These are phyloP conservation scores for Hevea brasiliensis DNA, from an alignment of 345 rosid species.

Conservation along the genomic window DNA sequence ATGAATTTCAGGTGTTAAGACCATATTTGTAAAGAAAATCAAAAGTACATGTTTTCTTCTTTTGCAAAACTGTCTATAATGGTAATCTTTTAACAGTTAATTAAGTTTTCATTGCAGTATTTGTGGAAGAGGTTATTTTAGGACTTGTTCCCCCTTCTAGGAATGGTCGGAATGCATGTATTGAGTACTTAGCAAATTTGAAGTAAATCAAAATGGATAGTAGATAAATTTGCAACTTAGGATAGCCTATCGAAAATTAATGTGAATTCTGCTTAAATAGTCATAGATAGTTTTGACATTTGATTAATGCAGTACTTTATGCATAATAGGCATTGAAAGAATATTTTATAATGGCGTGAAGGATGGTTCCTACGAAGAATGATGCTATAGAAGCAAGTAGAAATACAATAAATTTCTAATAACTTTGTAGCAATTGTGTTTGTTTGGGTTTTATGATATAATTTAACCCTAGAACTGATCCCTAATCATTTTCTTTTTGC, in stretches of 20 bases:
- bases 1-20: too few species aligned
- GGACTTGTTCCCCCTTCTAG: too few species aligned
- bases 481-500: not conserved
- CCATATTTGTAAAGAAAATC: too few species aligned
- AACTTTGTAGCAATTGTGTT: not conserved
- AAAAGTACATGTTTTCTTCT: too few species aligned
- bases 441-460: not conserved
- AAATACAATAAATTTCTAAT: not conserved
- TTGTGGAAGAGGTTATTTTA: too few species aligned
- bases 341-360: not conserved
- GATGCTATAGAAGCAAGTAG: not conserved
- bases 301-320: not conserved
- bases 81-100: too few species aligned
- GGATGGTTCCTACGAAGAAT: not conserved
- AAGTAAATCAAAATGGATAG: not conserved
- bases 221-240: not conserved
- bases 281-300: constrained; percentile 3
- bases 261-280: not conserved
- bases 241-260: not conserved
- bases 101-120: too few species aligned
- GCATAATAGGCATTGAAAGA: not conserved
- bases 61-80: too few species aligned
- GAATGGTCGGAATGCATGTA: not conserved
- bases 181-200: not conserved
- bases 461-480: not conserved